phyloP scores from a whole-genome alignment of 352 stramenopile species.

The Globisporangium rhizosaccharum region DNA sequence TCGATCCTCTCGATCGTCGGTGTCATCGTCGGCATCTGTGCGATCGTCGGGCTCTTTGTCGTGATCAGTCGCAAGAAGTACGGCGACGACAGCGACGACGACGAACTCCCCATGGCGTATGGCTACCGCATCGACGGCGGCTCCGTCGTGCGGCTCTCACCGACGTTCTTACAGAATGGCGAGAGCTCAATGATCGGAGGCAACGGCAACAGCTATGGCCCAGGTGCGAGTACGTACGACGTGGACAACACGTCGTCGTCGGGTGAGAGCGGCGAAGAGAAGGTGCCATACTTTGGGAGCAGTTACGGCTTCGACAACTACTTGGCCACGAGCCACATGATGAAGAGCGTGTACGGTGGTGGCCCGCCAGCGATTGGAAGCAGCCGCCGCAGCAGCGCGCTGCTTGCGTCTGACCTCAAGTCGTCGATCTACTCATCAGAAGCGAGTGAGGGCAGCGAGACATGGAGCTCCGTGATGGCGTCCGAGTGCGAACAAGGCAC shows the following conservation, averaged over 20 bases:
- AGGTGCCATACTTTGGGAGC: constrained; percentile 11
- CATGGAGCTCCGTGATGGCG: constrained; percentile 72
- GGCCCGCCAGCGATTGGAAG: not conserved
- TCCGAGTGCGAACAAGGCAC: constrained; percentile 38
- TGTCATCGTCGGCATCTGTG: constrained; percentile 55
- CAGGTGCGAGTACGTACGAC: not conserved
- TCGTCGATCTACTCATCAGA: constrained; percentile 39
- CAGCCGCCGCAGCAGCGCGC: constrained; percentile 1
- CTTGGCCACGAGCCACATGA: constrained; percentile 4
- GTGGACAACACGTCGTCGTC: constrained; percentile 16
- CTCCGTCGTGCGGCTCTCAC: constrained; percentile 44
- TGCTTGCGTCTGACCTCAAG: constrained; percentile 17
- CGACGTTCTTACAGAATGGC: constrained; percentile 44
- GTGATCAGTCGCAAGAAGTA: constrained; percentile 62
- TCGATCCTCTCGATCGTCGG: constrained; percentile 74
- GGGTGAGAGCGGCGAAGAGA: constrained; percentile 17
- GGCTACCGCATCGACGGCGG: constrained; percentile 40
- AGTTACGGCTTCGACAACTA: constrained; percentile 15
- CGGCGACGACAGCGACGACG: constrained; percentile 33
- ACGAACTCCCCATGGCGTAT: constrained; percentile 32
- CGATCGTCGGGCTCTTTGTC: constrained; percentile 50
- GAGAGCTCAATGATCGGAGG: constrained; percentile 27
- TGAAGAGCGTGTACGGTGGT: not conserved
- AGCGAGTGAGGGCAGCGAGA: constrained; percentile 48
- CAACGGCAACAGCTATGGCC: constrained; percentile 1